These are phyloP conservation scores for Aspergillus piperis DNA, from an alignment of 2,329 filamentous ascomycete genomes.

Conservation along the genomic window DNA sequence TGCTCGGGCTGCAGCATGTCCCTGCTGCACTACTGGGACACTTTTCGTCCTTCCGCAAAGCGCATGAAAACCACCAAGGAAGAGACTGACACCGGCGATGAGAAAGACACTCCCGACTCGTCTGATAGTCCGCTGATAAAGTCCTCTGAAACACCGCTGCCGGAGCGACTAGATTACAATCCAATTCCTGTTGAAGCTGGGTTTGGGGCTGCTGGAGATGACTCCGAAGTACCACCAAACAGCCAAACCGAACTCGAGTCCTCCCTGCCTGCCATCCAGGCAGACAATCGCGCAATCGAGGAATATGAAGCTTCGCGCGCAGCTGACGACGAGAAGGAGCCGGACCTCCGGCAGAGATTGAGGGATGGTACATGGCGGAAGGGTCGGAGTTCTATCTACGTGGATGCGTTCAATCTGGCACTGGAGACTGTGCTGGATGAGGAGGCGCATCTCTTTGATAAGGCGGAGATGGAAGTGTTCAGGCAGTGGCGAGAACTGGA, in stretches of 20 bases:
- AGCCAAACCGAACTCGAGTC: constrained; percentile 69
- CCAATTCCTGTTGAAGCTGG: constrained; percentile 8
- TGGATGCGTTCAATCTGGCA: constrained; percentile 94
- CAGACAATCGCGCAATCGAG: constrained; percentile 71
- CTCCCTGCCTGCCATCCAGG: constrained; percentile 67
- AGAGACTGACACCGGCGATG: constrained; percentile 8
- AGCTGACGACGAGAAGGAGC: constrained; percentile 49
- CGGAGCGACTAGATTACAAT: constrained; percentile 24
- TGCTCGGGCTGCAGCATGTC: constrained; percentile 30
- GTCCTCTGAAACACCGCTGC: constrained; percentile 9
- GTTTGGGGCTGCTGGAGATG: constrained; percentile 18
- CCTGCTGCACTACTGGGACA: constrained; percentile 41
- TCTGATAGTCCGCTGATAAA: constrained; percentile 38
- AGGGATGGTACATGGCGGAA: constrained; percentile 66
- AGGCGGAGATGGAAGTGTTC: constrained; percentile 76
- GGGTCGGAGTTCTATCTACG: constrained; percentile 87
- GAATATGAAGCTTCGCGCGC: constrained; percentile 73
- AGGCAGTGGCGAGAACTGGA: constrained; percentile 68
- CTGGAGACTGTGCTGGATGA: constrained; percentile 86
- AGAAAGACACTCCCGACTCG: constrained; percentile 8
- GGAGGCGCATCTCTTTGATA: constrained; percentile 83
- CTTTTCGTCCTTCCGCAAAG: constrained; percentile 32
- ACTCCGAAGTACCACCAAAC: constrained; percentile 33
- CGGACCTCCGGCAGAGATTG: constrained; percentile 52
- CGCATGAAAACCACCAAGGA: constrained; percentile 31